Evolutionary conservation across 192 early-diverging fungal species (phyloP).

Genomic region (Podochytrium sp.): DNA sequence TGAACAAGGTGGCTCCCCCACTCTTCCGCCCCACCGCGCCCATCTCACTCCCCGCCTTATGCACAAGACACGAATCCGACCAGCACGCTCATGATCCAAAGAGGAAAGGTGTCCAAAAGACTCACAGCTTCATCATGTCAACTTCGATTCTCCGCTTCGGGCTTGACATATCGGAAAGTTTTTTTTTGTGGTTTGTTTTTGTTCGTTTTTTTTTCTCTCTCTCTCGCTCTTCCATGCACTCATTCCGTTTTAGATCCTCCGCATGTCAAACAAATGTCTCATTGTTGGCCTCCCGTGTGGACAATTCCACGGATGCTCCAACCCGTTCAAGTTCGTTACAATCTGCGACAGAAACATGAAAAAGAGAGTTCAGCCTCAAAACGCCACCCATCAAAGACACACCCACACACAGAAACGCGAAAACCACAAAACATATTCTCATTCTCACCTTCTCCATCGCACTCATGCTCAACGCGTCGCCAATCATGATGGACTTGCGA

Average conservation of each 20-base stretch:
- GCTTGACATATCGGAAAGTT: not conserved
- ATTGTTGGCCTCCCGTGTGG: slow-evolving; percentile 97
- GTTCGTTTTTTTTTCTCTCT: not conserved
- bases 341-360: slow-evolving; percentile 64
- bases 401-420: not conserved
- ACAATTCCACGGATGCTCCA: slow-evolving; percentile 98
- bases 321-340: slow-evolving; percentile 76
- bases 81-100: not conserved
- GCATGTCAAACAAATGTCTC: slow-evolving; percentile 70
- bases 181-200: not conserved
- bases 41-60: not conserved
- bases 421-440: not conserved
- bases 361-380: too few species aligned
- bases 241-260: too few species aligned
- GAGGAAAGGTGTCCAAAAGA: slow-evolving; percentile 15
- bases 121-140: slow-evolving; percentile 79
- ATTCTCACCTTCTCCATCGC: slow-evolving; percentile 72
- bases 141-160: slow-evolving; percentile 39
- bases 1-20: too few species aligned
- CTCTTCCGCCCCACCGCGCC: too few species aligned
- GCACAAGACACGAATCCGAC: not conserved
- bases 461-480: slow-evolving; percentile 67
- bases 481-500: slow-evolving; percentile 90
- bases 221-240: too few species aligned
- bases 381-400: too few species aligned